Evolutionary conservation across 805 yeast genomes (phyloP), one percentile per base, ranked within the genome.

Genomic region (Candida maris): DNA sequence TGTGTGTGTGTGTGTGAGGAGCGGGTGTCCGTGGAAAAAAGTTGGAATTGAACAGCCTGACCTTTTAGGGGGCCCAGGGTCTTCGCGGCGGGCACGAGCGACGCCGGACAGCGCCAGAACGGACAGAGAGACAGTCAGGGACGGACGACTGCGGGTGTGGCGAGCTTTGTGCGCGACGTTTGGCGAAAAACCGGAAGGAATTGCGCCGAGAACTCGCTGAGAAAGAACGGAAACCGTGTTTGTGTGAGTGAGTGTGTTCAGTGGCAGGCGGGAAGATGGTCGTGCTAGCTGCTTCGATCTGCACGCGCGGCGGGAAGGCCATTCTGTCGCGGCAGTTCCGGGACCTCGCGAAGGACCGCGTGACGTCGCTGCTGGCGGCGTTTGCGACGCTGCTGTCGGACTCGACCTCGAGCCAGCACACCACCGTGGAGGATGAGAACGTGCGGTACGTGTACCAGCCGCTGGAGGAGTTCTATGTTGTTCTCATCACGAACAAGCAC

Each of bases 381-480:
- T 88, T 91, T 63, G 95, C 96, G 38, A 67, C 82, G 40, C 71
- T 93, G 47, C 75, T 89, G 36, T 71, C 84, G 30, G 77, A 79
- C 37, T 73, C 78, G 17, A 73, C 73, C 32, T 70, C 75, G 33
- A 73, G 81, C 28, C 96, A 88, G 65, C 95, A 89, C 61, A 91
- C 97, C 32, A 84, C 94, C 8, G 93, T 87, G 21, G 98, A 93
- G 62, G 95, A 85, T 57, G 95, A 84, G 35, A 78, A 79, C 48
- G 93, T 86, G 26, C 79, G 99, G 61, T 93, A 86, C 57, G 93
- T 93, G 35, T 93, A 87, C 64, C 96, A 88, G 63, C 97, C 98
- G 32, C 74, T 93, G 57, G 98, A 93, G 59, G 96, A 88, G 49
- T 79, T 86, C 39, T 91, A 86, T 62, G 81, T 93, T 54, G 89